Base-by-base conservation (phyloP, 2,329 filamentous ascomycete species). In the Fusarium sp. region DNA sequence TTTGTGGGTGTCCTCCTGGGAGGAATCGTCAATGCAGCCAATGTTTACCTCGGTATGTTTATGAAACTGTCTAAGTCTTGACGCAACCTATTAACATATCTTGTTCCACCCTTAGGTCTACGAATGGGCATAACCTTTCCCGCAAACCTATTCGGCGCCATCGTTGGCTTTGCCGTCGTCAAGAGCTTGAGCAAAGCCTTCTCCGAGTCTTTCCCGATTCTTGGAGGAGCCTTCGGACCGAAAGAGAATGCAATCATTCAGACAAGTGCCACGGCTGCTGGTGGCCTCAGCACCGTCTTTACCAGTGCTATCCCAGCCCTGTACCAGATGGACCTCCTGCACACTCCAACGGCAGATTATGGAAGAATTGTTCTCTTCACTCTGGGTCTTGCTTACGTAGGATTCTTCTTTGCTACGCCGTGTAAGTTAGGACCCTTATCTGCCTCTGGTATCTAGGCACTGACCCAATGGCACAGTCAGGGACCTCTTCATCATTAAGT, bases 401-500 rank as follows among this genome's bases (percentile, higher is more conserved):
- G 43, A 6, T 47, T 47, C 43, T 47, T 47, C 22, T 47, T 47
- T 10, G 43, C 43, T 10, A 47, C 43, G 2, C 43, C 43, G 14
- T 47, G 43, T 47, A 47, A 45, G 43, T 25, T 11, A 43, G 5
- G n/a, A 6, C 6, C 6, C 6, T 43, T 20, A 7, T 3, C 6
- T 20, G 11, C 38, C 6, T 43, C 11, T 22, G 11, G 10, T 22
- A 22, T 12, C 11, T 22, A 14, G 20, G 11, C 7, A 22, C 20
- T 45, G 12, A 45, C 40, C n/a, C 20, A 7, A 45, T 22, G 11
- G 11, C 40, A 25, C 4, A 45, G 43, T 47, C 22, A 10, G 43
- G 1, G 10, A 2, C 0, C 8, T 47, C 0, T 47, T 47, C 14
- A 47, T 47, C 0, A 17, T 25, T 4, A 20, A 45, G 1, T 4